Evolutionary conservation across 371 early-diverging fungal genomes (phyloP).

Genomic region (Rhizopus microsporus): DNA sequence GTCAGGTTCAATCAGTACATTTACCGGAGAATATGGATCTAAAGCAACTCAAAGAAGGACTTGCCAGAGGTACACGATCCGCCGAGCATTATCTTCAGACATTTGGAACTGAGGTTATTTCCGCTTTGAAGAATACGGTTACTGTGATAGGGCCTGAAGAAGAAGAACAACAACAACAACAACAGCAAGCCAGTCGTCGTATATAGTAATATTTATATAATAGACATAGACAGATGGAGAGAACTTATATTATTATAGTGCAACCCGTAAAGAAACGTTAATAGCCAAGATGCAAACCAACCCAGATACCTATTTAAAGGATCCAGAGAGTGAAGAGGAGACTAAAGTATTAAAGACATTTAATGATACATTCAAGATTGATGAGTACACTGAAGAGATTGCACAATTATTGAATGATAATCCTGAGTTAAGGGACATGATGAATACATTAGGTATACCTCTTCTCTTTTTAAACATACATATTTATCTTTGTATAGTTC

Average conservation of each 20-base stretch:
- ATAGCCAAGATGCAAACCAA: constrained; percentile 43
- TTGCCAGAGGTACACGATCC: constrained; percentile 45
- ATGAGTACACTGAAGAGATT: constrained; percentile 49
- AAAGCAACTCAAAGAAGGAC: constrained; percentile 37
- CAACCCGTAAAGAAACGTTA: constrained; percentile 45
- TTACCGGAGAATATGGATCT: constrained; percentile 50
- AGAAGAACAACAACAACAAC: constrained; percentile 15
- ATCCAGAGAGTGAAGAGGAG: constrained; percentile 28
- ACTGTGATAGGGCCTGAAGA: constrained; percentile 42
- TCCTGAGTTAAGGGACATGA: constrained; percentile 42
- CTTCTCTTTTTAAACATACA: not conserved
- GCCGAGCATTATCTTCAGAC: constrained; percentile 53
- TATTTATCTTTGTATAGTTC: constrained; percentile 27
- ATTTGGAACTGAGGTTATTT: constrained; percentile 47
- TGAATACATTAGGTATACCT: constrained; percentile 41
- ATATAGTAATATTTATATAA: constrained; percentile 28
- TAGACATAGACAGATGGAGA: not conserved
- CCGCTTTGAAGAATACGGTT: constrained; percentile 36
- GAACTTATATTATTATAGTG: constrained; percentile 20
- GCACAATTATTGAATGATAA: constrained; percentile 36
- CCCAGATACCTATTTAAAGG: constrained; percentile 31
- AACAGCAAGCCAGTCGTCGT: constrained; percentile 20
- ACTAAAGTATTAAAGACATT: constrained; percentile 36
- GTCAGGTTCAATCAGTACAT: constrained; percentile 28
- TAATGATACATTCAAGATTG: constrained; percentile 33